Evolutionary conservation across 805 yeast genomes (phyloP).

Genomic region (Candida maris): DNA sequence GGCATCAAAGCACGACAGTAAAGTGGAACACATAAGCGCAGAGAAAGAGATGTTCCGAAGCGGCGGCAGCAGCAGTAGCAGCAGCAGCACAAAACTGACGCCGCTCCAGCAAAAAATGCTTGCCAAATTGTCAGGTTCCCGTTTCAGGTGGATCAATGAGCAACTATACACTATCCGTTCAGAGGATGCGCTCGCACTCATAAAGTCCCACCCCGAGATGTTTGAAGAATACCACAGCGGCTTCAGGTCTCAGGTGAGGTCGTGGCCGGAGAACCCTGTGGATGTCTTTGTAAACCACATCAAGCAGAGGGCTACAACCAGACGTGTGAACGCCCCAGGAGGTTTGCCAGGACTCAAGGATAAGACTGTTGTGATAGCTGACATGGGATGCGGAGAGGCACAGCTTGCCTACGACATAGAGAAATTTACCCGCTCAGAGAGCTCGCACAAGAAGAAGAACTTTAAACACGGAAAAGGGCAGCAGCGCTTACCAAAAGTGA

Average conservation of each 20-base stretch:
- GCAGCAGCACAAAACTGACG: constrained; percentile 47
- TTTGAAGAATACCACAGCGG: constrained; percentile 96
- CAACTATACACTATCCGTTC: constrained; percentile 89
- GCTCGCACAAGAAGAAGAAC: constrained; percentile 13
- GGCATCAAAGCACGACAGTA: neutral
- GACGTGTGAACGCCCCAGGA: constrained; percentile 87
- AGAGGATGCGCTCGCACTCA: constrained; percentile 65
- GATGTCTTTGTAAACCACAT: constrained; percentile 78
- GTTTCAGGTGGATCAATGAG: constrained; percentile 98
- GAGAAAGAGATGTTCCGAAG: neutral
- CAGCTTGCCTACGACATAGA: constrained; percentile 68
- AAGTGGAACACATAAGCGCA: neutral
- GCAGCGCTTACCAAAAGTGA: constrained; percentile 32
- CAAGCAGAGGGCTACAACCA: constrained; percentile 52
- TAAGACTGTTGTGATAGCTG: constrained; percentile 79
- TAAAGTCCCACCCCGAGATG: constrained; percentile 77
- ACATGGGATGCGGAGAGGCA: constrained; percentile 99
- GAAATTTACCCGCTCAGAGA: constrained; percentile 37
- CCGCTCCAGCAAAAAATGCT: constrained; percentile 94
- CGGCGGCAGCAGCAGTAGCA: neutral
- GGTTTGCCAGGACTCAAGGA: constrained; percentile 75
- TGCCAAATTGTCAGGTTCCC: constrained; percentile 88
- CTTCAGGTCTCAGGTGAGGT: constrained; percentile 87
- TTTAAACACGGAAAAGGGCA: neutral
- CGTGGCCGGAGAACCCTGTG: constrained; percentile 99